Evolutionary conservation across 768 basidiomycete genomes (phyloP).

Genomic region (Infundibulicybe gibba): DNA sequence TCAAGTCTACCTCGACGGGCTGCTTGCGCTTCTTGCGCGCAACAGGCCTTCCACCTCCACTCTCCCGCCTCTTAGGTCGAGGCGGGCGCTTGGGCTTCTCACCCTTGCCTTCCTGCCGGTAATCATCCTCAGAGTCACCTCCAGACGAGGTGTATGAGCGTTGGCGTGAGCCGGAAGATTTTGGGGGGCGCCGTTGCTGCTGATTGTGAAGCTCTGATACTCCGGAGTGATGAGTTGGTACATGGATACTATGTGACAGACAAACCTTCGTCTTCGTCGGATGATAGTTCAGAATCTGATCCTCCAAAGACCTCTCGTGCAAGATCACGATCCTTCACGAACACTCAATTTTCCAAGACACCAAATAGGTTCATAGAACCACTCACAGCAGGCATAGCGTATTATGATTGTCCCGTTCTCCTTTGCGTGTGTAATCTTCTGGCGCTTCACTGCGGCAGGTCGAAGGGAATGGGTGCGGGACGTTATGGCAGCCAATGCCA

Average conservation of each 20-base stretch:
- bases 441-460: too few relatives aligned
- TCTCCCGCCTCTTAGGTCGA: constrained; percentile 22
- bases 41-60: constrained; percentile 23
- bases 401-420: background rate
- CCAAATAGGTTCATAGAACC: background rate
- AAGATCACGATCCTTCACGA: constrained; percentile 28
- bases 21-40: constrained; percentile 53
- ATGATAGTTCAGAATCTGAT: constrained; percentile 80
- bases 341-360: too few relatives aligned
- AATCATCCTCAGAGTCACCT: constrained; percentile 47
- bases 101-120: constrained; percentile 34
- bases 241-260: background rate
- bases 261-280: constrained; percentile 64
- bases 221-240: constrained; percentile 9
- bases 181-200: constrained; percentile 15
- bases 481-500: too few relatives aligned
- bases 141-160: constrained; percentile 56
- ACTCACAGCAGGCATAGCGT: background rate
- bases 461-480: too few relatives aligned
- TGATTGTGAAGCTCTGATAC: constrained; percentile 40
- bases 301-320: constrained; percentile 80
- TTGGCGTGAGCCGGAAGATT: constrained; percentile 20
- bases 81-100: constrained; percentile 30
- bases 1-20: constrained; percentile 61
- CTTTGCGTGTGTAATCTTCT: too few relatives aligned